phyloP scores from a whole-genome alignment of 208 protist genomes.

The Trypanosomatidae sp. region DNA sequence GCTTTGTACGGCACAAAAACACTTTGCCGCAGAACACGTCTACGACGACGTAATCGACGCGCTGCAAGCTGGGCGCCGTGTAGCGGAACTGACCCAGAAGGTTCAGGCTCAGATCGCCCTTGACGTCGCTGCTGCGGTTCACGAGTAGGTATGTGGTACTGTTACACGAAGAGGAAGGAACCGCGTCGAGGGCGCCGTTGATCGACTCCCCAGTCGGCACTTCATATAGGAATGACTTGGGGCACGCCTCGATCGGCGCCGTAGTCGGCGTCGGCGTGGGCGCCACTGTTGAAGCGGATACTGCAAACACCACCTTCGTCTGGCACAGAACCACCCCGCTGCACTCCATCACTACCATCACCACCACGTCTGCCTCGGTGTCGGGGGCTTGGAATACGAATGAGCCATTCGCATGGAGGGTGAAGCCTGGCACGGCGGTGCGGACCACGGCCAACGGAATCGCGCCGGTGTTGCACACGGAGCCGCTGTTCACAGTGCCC shows the following conservation, averaged over 20 bases:
- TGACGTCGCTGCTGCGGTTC: conserved; percentile 23
- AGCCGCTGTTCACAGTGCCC: conserved; percentile 28
- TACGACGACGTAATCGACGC: conserved; percentile 45
- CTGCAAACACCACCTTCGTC: conserved; percentile 37
- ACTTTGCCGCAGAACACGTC: conserved; percentile 57
- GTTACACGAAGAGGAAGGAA: conserved; percentile 26
- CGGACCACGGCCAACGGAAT: conserved; percentile 28
- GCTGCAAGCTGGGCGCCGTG: conserved; percentile 40
- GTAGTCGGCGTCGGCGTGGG: conserved; percentile 19
- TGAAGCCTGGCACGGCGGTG: conserved; percentile 19
- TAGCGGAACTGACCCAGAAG: conserved; percentile 73
- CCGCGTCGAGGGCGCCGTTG: conserved; percentile 40
- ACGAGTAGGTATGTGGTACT: conserved; percentile 46
- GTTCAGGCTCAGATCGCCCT: conserved; percentile 55
- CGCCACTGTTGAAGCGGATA: conserved; percentile 25
- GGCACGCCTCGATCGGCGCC: conserved; percentile 33
- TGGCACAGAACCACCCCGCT: conserved; percentile 45
- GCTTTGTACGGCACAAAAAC: conserved; percentile 50
- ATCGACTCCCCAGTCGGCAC: conserved; percentile 48
- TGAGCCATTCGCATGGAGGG: conserved; percentile 20
- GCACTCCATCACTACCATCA: conserved; percentile 44
- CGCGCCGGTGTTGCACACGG: conserved; percentile 32
- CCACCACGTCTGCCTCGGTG: conserved; percentile 39
- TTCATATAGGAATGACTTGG: conserved; percentile 40
- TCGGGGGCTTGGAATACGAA: conserved; percentile 48